Base-by-base conservation (phyloP, 1,284 basidiomycete species). In the Leccinum pachyderme region DNA sequence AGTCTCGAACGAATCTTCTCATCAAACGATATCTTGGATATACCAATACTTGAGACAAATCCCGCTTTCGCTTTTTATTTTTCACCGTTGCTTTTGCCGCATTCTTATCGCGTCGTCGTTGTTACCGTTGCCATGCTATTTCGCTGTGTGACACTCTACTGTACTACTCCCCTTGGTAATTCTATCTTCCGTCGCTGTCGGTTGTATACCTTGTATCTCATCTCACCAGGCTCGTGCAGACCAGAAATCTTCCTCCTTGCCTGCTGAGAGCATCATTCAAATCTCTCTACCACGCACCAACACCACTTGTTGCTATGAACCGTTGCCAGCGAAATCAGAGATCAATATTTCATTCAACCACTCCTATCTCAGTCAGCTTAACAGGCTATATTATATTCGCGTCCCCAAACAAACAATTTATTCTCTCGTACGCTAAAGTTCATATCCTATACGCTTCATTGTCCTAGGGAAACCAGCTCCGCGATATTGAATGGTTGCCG, bases 41-140 rank as follows among this genome's bases (percentile, higher is more conserved):
- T 32, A 43, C 47, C 11, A 41, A 41, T 22, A 7, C 39, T 22
- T 22, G 37, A 11, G 47, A 47, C 56, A 52, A 62, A 18, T 18
- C 48, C 13, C 8, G 7, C 33, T 49, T 22, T 7, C 22, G 22
- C 15, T 18, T 15, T 7, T 24, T 13, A 12, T 11, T 37, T 15
- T 32, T 22, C 22, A 22, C 29, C 41, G 28, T 2, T 52, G 35
- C 52, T 49, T 32, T 25, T 29, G 29, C 33, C 24, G 15, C 41
- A 41, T 43, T 49, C 15, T 35, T 56, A 35, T 29, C 33, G 18
- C 24, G 6, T 39, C 22, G 43, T 28, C 18, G 44, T 27, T 3
- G 24, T 39, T 39, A 7, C 39, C 39, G 39, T 41, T 41, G 22
- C 39, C 22, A 41, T 41, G 39, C 39, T 41, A 22, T 41, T 41